Percentiles rank a stretch among this genome's conserved stretches.
Evolutionary conservation across 345 rosid genomes (phyloP).

Genomic region (Brassica incana): DNA sequence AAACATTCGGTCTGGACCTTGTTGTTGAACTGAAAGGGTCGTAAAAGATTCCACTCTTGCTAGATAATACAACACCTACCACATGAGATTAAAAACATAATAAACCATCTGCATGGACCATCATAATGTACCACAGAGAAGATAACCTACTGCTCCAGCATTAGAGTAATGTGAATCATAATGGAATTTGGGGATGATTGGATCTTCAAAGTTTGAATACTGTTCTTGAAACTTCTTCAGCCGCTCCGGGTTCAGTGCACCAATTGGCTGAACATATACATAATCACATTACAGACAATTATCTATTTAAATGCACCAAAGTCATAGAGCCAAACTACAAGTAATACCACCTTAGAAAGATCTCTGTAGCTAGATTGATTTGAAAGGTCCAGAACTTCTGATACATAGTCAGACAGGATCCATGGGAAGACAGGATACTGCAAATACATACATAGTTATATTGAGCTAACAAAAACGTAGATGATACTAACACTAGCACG

Average conservation of each 20-base stretch:
- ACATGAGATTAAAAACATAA: slow-evolving; percentile 26
- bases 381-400: slow-evolving; percentile 72
- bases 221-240: slow-evolving; percentile 82
- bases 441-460: slow-evolving; percentile 34
- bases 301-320: slow-evolving; percentile 16
- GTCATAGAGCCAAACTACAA: slow-evolving; percentile 18
- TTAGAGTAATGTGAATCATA: slow-evolving; percentile 97
- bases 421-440: slow-evolving; percentile 99
- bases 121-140: slow-evolving; percentile 25
- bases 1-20: slow-evolving; percentile 83
- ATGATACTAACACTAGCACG: slow-evolving; percentile 2
- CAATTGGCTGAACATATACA: slow-evolving; percentile 80
- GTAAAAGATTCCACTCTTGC: slow-evolving; percentile 92
- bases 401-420: slow-evolving; percentile 75
- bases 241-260: slow-evolving; percentile 82
- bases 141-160: slow-evolving; percentile 75
- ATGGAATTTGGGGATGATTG: slow-evolving; percentile 91
- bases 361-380: slow-evolving; percentile 84
- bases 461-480: neutral
- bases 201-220: slow-evolving; percentile 84
- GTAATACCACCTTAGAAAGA: slow-evolving; percentile 75
- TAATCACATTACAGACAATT: slow-evolving; percentile 21
- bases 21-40: slow-evolving; percentile 76
- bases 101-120: neutral
- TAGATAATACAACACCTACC: slow-evolving; percentile 88